A percentile compares a stretch with the other conserved stretches of the same genome.
phyloP scores from a whole-genome alignment of 1,284 basidiomycete genomes.

The Pseudozyma sp. region DNA sequence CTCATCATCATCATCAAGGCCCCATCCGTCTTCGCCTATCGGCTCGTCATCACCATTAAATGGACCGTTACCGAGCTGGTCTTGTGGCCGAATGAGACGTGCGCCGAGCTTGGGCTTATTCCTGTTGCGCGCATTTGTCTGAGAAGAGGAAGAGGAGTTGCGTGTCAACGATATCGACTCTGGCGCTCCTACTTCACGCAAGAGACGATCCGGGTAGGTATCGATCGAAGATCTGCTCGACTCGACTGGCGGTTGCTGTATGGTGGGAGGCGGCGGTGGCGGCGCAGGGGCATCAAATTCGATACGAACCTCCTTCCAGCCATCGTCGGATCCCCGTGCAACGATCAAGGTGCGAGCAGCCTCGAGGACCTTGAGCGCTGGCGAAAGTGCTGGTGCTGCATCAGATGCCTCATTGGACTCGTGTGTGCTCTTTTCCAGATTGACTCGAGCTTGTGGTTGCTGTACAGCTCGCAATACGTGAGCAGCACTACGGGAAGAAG shows the following conservation, averaged over 20 bases:
- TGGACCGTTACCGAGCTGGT: slow-evolving; percentile 60
- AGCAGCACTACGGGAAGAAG: background rate
- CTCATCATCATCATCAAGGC: slow-evolving; percentile 57
- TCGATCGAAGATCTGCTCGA: slow-evolving; percentile 24
- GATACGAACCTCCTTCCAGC: slow-evolving; percentile 43
- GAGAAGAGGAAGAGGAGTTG: slow-evolving; percentile 36
- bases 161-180: slow-evolving; percentile 28
- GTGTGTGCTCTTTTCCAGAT: background rate
- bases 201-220: slow-evolving; percentile 12
- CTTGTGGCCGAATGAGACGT: slow-evolving; percentile 50
- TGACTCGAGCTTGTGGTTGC: background rate
- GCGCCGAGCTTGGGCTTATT: slow-evolving; percentile 50
- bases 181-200: slow-evolving; percentile 18
- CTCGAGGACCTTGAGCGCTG: slow-evolving; percentile 33
- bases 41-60: slow-evolving; percentile 53
- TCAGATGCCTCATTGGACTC: background rate
- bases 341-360: slow-evolving; percentile 35
- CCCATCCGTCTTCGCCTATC: slow-evolving; percentile 55
- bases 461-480: background rate
- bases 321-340: slow-evolving; percentile 20
- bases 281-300: slow-evolving; percentile 29
- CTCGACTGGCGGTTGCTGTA: background rate
- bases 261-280: slow-evolving; percentile 23
- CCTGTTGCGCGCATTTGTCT: slow-evolving; percentile 22
- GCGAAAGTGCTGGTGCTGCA: slow-evolving; percentile 11